Base-by-base conservation (phyloP, 139 green algal species). In the Chlorella sp. region DNA sequence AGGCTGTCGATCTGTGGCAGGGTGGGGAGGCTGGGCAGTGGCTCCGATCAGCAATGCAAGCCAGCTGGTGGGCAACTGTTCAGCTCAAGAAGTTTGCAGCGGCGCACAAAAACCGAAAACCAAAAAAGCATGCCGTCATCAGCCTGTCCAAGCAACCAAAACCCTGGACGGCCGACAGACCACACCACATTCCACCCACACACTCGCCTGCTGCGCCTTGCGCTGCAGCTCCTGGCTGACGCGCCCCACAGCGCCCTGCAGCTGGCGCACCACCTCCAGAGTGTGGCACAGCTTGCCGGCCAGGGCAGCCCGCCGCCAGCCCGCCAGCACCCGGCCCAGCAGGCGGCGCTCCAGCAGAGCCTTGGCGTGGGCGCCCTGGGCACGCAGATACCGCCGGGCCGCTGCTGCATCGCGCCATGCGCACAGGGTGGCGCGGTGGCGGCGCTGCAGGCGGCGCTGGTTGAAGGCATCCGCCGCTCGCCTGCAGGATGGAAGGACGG, bases 141-240 rank as follows among this genome's bases (percentile, higher is more conserved):
- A n/a, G n/a, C n/a, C n/a, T n/a, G n/a, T n/a, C n/a, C n/a, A n/a
- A n/a, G n/a, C n/a, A n/a, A n/a, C n/a, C n/a, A n/a, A n/a, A n/a
- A n/a, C n/a, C n/a, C n/a, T n/a, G n/a, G n/a, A n/a, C n/a, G n/a
- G n/a, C 44, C 44, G 7, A 6, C 44, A 6, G 44, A 9, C 18
- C 7, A 32, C 2, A 16, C 7, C 51, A 1, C 30, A 7, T 23
- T 7, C n/a, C 17, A 21, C 0, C n/a, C n/a, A n/a, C n/a, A n/a
- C 32, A 36, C 78, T 28, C 65, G 70, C 80, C 80, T 85, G 56
- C 32, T 71, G 63, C 47, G 67, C 21, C 67, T 85, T 85, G 56
- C 32, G 32, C 47, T 85, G 28, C 44, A 78, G 30, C 80, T 85
- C 80, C 21, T 41, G 2, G 25, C 47, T 39, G 6, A 74, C 65